phyloP scores from a whole-genome alignment of 176 grass and related monocot species.

The Oryza australiensis region DNA sequence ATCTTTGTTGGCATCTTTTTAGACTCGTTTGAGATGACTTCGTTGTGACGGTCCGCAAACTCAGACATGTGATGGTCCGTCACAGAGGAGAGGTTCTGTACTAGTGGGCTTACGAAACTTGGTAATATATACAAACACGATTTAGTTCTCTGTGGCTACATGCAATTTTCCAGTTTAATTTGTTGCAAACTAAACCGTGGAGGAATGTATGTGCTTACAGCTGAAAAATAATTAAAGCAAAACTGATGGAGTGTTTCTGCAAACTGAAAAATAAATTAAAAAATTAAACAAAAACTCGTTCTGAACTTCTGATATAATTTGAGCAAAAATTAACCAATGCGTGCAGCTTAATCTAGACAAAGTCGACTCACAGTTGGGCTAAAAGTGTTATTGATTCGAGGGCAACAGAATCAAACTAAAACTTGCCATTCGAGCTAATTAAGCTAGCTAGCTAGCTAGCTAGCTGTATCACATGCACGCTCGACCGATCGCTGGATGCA shows the following conservation, averaged over 20 bases:
- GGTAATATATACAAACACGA: too few relatives aligned
- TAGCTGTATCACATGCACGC: too few relatives aligned
- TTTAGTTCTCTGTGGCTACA: not conserved
- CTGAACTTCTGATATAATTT: not conserved
- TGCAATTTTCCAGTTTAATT: not conserved
- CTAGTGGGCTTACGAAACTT: slow-evolving; percentile 1
- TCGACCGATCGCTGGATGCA: too few relatives aligned
- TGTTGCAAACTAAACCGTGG: not conserved
- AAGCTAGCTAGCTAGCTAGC: too few relatives aligned
- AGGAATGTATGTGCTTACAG: not conserved
- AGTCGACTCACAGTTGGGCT: not conserved
- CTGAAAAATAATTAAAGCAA: not conserved
- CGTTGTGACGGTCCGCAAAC: too few relatives aligned
- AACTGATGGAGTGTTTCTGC: too few relatives aligned
- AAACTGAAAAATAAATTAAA: not conserved
- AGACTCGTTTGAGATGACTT: too few relatives aligned
- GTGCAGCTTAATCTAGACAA: not conserved
- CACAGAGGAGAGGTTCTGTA: too few relatives aligned
- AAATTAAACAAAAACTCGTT: not conserved
- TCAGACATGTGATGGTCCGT: too few relatives aligned
- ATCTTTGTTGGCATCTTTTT: too few relatives aligned
- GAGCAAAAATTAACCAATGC: not conserved
- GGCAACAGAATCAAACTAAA: not conserved
- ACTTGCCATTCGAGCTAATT: not conserved
- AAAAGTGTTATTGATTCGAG: not conserved